Base-by-base conservation (phyloP, 2,329 filamentous ascomycete genomes). In the Cordyceps farinosa region DNA sequence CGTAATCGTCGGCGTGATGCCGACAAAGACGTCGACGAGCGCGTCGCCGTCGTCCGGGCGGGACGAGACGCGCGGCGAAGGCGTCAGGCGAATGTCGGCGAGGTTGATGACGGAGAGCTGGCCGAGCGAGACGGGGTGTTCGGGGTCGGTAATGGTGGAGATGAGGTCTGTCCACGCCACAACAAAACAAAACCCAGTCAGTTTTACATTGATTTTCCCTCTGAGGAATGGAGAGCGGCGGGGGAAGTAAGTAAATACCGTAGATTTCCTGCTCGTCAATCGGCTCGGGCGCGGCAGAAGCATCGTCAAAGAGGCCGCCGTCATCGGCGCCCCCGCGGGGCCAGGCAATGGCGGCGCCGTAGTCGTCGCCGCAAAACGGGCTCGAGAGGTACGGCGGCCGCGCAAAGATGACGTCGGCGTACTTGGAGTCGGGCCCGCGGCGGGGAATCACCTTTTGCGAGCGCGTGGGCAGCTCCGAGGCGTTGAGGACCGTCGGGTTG, bases 221-320 rank as follows among this genome's bases (percentile, higher is more conserved):
- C 1, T 38, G 36, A 38, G 11, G 9, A 38, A 38, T 38, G 38
- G 38, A 3, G 13, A 40, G 38, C 11, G 9, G 13, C 3, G 9
- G n/a, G 17, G 7, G 9, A 29, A 17, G 11, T 7, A 22, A n/a
- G 9, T 5, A 5, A n/a, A 8, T 59, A 59, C 56, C 56, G 34
- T 94, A 99, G 48, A 99, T 94, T 77, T 99, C 95, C 76, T 97
- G 95, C 75, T 96, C 91, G 73, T 99, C 95, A 69, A 99, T 97
- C 63, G 90, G 90, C 70, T 98, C 93, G 42, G 87, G 82, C 1
- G 81, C 79, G 55, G 86, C 82, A 64, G 81, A 79, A 55, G 86
- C 82, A 64, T 88, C 85, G 64, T 87, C 85, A 57, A 85, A 78
- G 57, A 75, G 79, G 52, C 78, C 74, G 22, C 73, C 85, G 57